phyloP scores from a whole-genome alignment of 306 rosid species.

The Sophora flavescens region DNA sequence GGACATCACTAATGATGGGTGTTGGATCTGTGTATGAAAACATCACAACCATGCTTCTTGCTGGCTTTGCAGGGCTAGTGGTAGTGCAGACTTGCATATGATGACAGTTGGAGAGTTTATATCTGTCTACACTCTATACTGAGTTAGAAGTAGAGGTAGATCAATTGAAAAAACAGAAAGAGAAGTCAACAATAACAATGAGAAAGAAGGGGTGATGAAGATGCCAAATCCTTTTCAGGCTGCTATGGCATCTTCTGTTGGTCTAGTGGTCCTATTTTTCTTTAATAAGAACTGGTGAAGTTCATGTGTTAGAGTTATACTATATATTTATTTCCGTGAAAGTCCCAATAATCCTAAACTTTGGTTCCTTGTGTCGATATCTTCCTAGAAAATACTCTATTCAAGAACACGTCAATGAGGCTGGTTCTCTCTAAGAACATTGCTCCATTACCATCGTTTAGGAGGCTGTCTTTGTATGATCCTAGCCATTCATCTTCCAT shows the following conservation, averaged over 20 bases:
- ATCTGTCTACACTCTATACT: conserved; percentile 80
- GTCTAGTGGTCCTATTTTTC: conserved; percentile 67
- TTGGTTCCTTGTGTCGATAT: no score
- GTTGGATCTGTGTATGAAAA: conserved; percentile 70
- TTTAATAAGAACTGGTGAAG: no score
- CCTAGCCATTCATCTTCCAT: conserved; percentile 83
- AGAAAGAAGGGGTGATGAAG: not conserved
- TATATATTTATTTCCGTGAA: no score
- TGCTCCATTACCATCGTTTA: conserved; percentile 75
- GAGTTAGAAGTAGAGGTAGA: conserved; percentile 68
- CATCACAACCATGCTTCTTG: conserved; percentile 60
- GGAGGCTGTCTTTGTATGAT: conserved; percentile 82
- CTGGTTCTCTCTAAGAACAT: conserved; percentile 73
- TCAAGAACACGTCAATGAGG: no score
- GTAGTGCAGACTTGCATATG: no score
- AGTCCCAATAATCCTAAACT: no score
- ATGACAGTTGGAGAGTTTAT: conserved; percentile 84
- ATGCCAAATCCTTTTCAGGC: conserved; percentile 69
- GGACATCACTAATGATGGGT: conserved; percentile 83
- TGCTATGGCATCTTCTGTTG: conserved; percentile 65
- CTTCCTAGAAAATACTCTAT: no score
- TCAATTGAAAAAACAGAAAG: conserved; percentile 57
- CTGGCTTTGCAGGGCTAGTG: no score
- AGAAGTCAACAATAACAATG: not conserved
- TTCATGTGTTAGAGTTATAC: no score